Conservation (phyloP, 1,284 basidiomycete genomes). For the Trametes sp. region DNA sequence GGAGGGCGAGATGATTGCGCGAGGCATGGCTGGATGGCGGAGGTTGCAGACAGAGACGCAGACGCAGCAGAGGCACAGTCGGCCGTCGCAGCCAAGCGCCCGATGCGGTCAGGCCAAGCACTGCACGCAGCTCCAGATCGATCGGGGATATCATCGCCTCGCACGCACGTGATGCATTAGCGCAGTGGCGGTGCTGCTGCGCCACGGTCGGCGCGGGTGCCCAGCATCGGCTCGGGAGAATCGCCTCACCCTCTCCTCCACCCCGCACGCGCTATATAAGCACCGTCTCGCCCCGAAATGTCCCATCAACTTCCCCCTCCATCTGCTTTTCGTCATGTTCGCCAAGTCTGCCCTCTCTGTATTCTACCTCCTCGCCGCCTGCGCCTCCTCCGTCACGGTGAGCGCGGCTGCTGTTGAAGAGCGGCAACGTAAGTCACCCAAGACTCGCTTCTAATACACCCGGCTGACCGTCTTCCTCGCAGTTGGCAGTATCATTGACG, state of each 20-base stretch:
- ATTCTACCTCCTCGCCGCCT: slow-evolving; percentile 26
- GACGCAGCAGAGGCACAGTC: background rate
- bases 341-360: slow-evolving; percentile 23
- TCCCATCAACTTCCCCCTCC: background rate
- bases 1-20: slow-evolving; percentile 89
- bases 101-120: no score
- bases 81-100: background rate
- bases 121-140: slow-evolving; percentile 1
- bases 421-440: slow-evolving; percentile 15
- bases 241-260: background rate
- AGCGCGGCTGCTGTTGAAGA: slow-evolving; percentile 24
- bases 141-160: background rate
- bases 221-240: background rate
- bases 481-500: slow-evolving; percentile 39
- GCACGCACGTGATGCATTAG: slow-evolving; percentile 4
- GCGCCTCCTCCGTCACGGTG: slow-evolving; percentile 21
- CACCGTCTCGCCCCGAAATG: background rate
- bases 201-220: background rate
- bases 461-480: background rate
- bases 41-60: background rate
- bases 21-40: slow-evolving; percentile 63
- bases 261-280: slow-evolving; percentile 15
- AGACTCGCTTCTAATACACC: background rate
- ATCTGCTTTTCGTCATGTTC: slow-evolving; percentile 20
- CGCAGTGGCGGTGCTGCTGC: slow-evolving; percentile 3